Conservation (phyloP, 176 grass and related monocot genomes). For the Alopecurus myosuroides region DNA sequence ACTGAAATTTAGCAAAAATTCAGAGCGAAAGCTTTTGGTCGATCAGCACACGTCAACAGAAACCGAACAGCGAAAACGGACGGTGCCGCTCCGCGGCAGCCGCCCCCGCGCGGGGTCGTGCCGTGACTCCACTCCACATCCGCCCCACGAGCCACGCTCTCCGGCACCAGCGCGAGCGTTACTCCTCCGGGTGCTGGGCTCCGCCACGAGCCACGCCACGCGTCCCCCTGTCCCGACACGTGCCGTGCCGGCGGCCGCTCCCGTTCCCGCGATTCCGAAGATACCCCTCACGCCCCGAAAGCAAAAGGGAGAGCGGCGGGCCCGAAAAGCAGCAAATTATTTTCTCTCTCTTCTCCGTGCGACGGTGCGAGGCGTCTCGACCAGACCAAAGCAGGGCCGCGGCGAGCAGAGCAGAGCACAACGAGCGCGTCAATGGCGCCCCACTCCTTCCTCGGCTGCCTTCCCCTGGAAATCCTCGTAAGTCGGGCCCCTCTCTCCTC, state of each 20-base stretch:
- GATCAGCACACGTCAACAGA: not conserved
- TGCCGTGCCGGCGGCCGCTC: not conserved
- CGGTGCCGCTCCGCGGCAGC: not conserved
- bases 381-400: not conserved
- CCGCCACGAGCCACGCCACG: conserved; percentile 21
- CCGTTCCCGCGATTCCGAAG: conserved; percentile 10
- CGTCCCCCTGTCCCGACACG: conserved; percentile 17
- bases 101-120: too few relatives aligned
- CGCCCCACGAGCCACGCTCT: not conserved
- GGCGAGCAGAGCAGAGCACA: not conserved
- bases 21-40: not conserved
- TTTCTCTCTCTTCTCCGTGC: not conserved
- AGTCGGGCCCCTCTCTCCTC: conserved; percentile 2
- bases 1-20: too few relatives aligned
- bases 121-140: not conserved
- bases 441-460: not conserved
- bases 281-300: conserved; percentile 37
- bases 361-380: not conserved
- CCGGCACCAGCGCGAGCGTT: not conserved
- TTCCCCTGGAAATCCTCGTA: not conserved
- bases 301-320: conserved; percentile 11
- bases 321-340: not conserved
- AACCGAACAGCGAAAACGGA: not conserved
- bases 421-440: conserved; percentile 23
- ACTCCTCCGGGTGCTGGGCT: not conserved